Percentiles rank a stretch among this genome's conserved stretches.
Conservation (phyloP, 2,329 filamentous ascomycete species). For the Fusarium chaquense region DNA sequence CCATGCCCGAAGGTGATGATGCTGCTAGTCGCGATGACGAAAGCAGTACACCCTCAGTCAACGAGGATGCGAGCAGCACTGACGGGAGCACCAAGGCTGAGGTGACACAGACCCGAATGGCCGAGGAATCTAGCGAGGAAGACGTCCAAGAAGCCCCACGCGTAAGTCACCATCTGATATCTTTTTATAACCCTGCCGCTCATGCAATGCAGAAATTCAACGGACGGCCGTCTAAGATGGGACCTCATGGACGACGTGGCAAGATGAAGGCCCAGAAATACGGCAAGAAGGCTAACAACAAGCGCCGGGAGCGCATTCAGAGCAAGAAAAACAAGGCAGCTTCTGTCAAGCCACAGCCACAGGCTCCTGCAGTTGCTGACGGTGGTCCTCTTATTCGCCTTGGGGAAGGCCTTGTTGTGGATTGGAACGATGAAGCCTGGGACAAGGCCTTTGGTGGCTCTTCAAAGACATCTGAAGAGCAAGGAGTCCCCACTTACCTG, state of each 20-base stretch:
- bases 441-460: conserved; percentile 75
- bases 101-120: conserved; percentile 64
- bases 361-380: conserved; percentile 55
- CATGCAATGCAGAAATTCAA: conserved; percentile 29
- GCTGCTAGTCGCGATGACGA: conserved; percentile 62
- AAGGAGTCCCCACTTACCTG: conserved; percentile 71
- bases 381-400: conserved; percentile 78
- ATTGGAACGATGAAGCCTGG: conserved; percentile 81
- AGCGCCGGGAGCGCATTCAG: conserved; percentile 59
- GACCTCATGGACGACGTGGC: conserved; percentile 60
- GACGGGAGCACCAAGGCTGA: conserved; percentile 59
- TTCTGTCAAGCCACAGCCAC: conserved; percentile 52
- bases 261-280: conserved; percentile 61
- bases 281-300: conserved; percentile 63
- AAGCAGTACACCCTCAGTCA: conserved; percentile 61
- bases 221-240: conserved; percentile 45
- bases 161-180: conserved; percentile 39
- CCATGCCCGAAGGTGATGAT: conserved; percentile 58
- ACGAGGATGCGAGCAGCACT: conserved; percentile 65
- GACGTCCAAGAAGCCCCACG: conserved; percentile 52
- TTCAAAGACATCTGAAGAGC: conserved; percentile 56
- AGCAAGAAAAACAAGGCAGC: conserved; percentile 55
- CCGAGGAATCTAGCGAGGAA: conserved; percentile 69
- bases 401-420: conserved; percentile 86
- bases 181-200: not conserved